Conservation (phyloP, 441 rosid genomes). For the Pelargonium cotyledonis region DNA sequence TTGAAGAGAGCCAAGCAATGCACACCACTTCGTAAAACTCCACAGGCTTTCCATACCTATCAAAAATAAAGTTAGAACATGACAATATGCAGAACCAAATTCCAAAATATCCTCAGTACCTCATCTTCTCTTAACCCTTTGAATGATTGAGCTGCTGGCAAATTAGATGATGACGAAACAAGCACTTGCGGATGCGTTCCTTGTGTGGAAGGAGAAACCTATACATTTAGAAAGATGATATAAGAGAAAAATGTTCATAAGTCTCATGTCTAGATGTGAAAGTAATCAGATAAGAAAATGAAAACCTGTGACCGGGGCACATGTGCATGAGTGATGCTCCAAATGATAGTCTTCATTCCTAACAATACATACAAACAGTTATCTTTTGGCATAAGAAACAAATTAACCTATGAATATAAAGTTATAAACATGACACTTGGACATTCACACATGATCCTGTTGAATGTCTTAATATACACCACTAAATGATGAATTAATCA, state of each 20-base stretch:
- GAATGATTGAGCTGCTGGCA: conserved; percentile 57
- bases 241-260: conserved; percentile 10
- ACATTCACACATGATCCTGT: not conserved
- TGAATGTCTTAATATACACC: not conserved
- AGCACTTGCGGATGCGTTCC: conserved; percentile 55
- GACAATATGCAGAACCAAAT: too few relatives aligned
- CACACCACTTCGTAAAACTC: conserved; percentile 89
- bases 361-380: conserved; percentile 24
- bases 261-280: conserved; percentile 14
- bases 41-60: conserved; percentile 94
- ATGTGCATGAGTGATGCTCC: conserved; percentile 99
- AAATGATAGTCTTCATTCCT: conserved; percentile 98
- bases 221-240: conserved; percentile 22
- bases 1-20: conserved; percentile 95
- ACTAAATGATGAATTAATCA: conserved; percentile 5
- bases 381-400: conserved; percentile 14
- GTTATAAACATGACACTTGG: conserved; percentile 9
- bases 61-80: conserved; percentile 27
- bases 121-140: conserved; percentile 98
- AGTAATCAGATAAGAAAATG: conserved; percentile 3
- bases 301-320: conserved; percentile 82
- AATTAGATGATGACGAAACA: conserved; percentile 45
- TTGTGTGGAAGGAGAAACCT: conserved; percentile 53
- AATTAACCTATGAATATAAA: not conserved
- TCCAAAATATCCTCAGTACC: conserved; percentile 27